Evolutionary conservation across 768 basidiomycete species (phyloP).

Genomic region (Phlegmacium glaucopus): DNA sequence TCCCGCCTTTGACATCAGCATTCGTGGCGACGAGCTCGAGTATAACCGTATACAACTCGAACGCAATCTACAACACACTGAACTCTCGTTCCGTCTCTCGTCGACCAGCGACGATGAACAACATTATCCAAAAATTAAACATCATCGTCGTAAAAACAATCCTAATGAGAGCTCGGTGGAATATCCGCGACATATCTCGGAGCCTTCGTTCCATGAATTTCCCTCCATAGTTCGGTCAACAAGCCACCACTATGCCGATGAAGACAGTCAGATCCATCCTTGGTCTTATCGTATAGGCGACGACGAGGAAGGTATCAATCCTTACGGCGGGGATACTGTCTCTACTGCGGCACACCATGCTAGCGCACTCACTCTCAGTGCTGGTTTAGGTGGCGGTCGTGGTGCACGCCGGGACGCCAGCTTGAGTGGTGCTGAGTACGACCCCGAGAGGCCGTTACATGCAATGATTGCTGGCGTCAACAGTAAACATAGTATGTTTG

Average conservation of each 20-base stretch:
- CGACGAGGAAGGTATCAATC: constrained; percentile 66
- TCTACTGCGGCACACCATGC: constrained; percentile 91
- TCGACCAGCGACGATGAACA: constrained; percentile 31
- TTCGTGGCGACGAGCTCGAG: constrained; percentile 72
- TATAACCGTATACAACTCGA: constrained; percentile 76
- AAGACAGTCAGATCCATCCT: constrained; percentile 44
- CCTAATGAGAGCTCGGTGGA: constrained; percentile 55
- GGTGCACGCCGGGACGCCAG: constrained; percentile 48
- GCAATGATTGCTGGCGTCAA: constrained; percentile 66
- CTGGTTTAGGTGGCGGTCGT: constrained; percentile 68
- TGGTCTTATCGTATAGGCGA: constrained; percentile 57
- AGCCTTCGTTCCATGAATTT: constrained; percentile 55
- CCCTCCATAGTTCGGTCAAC: constrained; percentile 57
- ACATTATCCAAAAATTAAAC: constrained; percentile 8
- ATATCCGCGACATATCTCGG: constrained; percentile 67
- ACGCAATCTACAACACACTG: constrained; percentile 70
- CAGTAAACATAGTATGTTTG: constrained; percentile 54
- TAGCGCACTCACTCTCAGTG: constrained; percentile 80
- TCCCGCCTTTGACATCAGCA: constrained; percentile 40
- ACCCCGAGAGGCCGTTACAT: constrained; percentile 77
- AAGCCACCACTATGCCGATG: constrained; percentile 52
- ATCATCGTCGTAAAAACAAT: constrained; percentile 28
- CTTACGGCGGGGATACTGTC: constrained; percentile 66
- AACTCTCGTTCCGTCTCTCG: constrained; percentile 69
- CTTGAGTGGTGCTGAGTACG: constrained; percentile 78